Evolutionary conservation across 148 eudicot genomes (phyloP).

Genomic region (Nepenthes mirabilis): DNA sequence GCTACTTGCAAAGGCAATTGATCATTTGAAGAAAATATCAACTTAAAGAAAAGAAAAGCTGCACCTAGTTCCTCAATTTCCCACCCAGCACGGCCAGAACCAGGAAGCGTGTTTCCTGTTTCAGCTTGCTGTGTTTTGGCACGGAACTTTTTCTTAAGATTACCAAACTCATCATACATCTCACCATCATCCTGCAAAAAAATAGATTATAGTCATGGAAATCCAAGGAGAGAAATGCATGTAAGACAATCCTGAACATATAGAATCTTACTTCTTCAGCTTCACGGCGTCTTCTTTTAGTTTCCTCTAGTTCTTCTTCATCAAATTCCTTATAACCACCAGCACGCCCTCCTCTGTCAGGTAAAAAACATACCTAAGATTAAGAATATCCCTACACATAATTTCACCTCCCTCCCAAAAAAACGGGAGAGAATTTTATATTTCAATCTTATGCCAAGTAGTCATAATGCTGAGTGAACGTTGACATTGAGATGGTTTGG

Average conservation of each 20-base stretch:
- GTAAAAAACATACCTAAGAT: conserved; percentile 2
- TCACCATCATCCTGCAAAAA: conserved; percentile 83
- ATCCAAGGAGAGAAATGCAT: not conserved
- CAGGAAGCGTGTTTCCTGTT: conserved; percentile 45
- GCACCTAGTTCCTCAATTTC: conserved; percentile 87
- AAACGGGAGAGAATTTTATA: not conserved
- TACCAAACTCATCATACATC: conserved; percentile 95
- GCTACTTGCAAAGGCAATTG: not conserved
- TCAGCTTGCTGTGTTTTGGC: conserved; percentile 69
- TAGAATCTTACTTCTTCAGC: conserved; percentile 62
- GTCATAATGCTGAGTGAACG: too few relatives aligned
- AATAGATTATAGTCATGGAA: not conserved
- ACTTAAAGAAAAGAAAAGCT: not conserved
- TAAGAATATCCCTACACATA: not conserved
- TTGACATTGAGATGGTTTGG: too few relatives aligned
- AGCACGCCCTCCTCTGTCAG: conserved; percentile 85
- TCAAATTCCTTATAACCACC: conserved; percentile 99
- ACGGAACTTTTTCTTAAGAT: conserved; percentile 89
- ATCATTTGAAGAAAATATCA: not conserved
- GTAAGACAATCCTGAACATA: not conserved
- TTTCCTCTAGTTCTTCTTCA: conserved; percentile 91
- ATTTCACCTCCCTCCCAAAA: not conserved
- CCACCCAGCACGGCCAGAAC: conserved; percentile 97
- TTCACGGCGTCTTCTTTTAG: conserved; percentile 73
- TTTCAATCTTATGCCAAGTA: too few relatives aligned